These are phyloP conservation scores for Plasmodium vivax DNA, from an alignment of 169 alveolate genomes.

Conservation along the genomic window DNA sequence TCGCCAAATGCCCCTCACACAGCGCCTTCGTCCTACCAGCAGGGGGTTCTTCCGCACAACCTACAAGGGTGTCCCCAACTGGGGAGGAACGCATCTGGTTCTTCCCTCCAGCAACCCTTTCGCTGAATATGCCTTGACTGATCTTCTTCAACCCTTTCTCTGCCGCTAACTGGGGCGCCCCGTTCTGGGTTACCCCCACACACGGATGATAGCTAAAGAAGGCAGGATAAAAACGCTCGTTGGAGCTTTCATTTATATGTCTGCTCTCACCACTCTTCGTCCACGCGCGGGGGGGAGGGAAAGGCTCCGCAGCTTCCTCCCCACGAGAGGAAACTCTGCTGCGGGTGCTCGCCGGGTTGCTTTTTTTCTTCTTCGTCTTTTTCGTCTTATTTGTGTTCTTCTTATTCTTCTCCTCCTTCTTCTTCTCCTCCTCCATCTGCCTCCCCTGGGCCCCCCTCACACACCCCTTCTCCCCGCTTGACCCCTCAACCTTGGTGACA, in stretches of 20 bases:
- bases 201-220: neutral
- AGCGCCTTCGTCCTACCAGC: neutral
- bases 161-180: neutral
- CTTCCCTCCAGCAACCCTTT: neutral
- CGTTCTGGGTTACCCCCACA: neutral
- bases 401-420: neutral
- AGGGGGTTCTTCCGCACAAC: neutral
- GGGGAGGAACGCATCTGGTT: neutral
- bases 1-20: neutral
- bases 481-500: neutral
- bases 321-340: neutral
- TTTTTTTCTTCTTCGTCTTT: neutral
- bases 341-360: neutral
- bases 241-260: neutral
- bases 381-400: neutral
- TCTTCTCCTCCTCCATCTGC: neutral
- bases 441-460: neutral
- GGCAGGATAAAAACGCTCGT: neutral
- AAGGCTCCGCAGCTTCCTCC: neutral
- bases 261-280: neutral
- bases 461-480: neutral
- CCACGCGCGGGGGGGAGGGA: neutral
- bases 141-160: neutral
- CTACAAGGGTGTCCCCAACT: neutral
- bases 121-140: neutral